Evolutionary conservation across 2,329 filamentous ascomycete genomes (phyloP).

Genomic region (Coniochaeta sp.): DNA sequence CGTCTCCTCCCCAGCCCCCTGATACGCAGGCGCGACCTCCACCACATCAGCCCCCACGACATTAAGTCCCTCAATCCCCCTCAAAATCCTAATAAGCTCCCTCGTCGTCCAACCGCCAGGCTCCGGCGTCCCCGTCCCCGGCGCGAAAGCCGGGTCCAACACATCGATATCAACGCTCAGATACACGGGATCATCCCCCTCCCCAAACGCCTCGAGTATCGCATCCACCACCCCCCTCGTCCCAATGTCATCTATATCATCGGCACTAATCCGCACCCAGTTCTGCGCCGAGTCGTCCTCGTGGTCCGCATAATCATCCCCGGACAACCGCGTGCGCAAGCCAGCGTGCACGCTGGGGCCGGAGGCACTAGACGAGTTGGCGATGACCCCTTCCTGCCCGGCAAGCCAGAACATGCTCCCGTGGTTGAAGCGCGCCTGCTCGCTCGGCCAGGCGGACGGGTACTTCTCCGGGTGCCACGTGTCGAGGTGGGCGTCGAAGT

Average conservation of each 20-base stretch:
- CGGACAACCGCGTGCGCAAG: slow-evolving; percentile 45
- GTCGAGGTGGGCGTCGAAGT: slow-evolving; percentile 64
- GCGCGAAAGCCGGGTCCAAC: slow-evolving; percentile 59
- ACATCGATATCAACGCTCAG: slow-evolving; percentile 77
- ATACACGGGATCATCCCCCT: slow-evolving; percentile 46
- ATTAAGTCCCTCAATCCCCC: slow-evolving; percentile 64
- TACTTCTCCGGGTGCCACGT: slow-evolving; percentile 60
- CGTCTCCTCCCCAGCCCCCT: slow-evolving; percentile 66
- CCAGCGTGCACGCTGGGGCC: slow-evolving; percentile 44
- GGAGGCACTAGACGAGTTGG: slow-evolving; percentile 36
- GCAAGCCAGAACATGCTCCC: slow-evolving; percentile 57
- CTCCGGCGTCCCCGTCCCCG: slow-evolving; percentile 69
- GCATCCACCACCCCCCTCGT: slow-evolving; percentile 54
- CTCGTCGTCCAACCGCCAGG: slow-evolving; percentile 75
- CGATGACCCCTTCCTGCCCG: slow-evolving; percentile 53
- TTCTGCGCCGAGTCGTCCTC: slow-evolving; percentile 51
- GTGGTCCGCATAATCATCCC: slow-evolving; percentile 38
- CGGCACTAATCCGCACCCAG: slow-evolving; percentile 48
- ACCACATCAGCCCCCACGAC: slow-evolving; percentile 75
- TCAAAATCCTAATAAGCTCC: slow-evolving; percentile 67
- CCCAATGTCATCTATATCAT: slow-evolving; percentile 69
- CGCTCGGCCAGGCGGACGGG: background rate
- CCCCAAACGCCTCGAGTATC: slow-evolving; percentile 51
- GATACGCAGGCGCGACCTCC: slow-evolving; percentile 72
- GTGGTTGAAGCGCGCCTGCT: slow-evolving; percentile 42